phyloP scores from a whole-genome alignment of 106 monocot species.

The Dendrobium nobile region DNA sequence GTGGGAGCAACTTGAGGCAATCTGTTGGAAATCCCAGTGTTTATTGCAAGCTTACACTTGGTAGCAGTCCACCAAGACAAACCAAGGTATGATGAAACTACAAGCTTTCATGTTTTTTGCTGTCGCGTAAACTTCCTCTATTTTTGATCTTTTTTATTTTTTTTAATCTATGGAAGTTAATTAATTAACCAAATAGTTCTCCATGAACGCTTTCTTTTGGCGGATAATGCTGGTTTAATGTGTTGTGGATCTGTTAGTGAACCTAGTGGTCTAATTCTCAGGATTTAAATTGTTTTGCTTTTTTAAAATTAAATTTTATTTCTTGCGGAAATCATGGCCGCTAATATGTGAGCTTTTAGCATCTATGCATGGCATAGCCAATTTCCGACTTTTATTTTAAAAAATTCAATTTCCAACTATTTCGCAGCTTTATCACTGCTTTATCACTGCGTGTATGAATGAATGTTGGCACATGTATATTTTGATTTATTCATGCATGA shows the following conservation, averaged over 20 bases:
- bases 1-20: conserved; percentile 89
- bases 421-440: too few species aligned
- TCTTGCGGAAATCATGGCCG: not conserved
- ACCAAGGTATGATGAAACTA: conserved; percentile 58
- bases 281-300: too few species aligned
- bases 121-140: not conserved
- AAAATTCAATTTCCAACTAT: too few species aligned
- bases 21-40: conserved; percentile 97
- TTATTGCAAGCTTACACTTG: conserved; percentile 95
- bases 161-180: not conserved
- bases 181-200: not conserved
- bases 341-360: too few species aligned
- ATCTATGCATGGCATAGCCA: too few species aligned
- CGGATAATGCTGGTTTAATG: not conserved
- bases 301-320: not conserved
- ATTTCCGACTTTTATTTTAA: too few species aligned
- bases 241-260: not conserved
- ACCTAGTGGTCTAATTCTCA: not conserved
- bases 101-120: not conserved
- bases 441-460: too few species aligned
- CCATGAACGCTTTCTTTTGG: not conserved
- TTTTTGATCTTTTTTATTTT: not conserved
- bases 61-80: conserved; percentile 70
- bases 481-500: too few species aligned
- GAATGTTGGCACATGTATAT: too few species aligned